Evolutionary conservation across 2,329 filamentous ascomycete species (phyloP).

Genomic region (Hypoxylon sp.): DNA sequence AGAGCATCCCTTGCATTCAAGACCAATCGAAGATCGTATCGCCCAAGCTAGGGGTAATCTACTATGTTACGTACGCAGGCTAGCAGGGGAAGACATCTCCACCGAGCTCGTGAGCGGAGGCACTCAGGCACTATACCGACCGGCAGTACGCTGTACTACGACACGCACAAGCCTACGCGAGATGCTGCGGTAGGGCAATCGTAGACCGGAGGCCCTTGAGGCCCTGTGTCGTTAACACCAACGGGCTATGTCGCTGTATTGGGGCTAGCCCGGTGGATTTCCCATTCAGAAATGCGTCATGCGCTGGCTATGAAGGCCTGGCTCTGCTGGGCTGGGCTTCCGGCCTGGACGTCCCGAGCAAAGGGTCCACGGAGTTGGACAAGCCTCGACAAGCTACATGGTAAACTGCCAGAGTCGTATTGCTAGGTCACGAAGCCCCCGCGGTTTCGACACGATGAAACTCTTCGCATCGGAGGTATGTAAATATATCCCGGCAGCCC

Average conservation of each 20-base stretch:
- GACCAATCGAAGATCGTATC: slow-evolving; percentile 14
- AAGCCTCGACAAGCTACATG: not conserved
- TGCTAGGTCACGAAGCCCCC: slow-evolving; percentile 20
- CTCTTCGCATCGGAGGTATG: slow-evolving; percentile 13
- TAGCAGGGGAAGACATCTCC: not conserved
- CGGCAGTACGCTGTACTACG: too few species aligned
- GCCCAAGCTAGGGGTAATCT: slow-evolving; percentile 17
- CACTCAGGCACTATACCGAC: too few species aligned
- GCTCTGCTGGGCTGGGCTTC: not conserved
- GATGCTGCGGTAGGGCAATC: not conserved
- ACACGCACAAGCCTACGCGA: not conserved
- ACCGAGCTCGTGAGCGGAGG: slow-evolving; percentile 1
- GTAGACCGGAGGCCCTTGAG: slow-evolving; percentile 2
- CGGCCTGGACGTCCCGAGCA: slow-evolving; percentile 11
- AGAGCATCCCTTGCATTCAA: slow-evolving; percentile 23
- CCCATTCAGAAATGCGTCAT: not conserved
- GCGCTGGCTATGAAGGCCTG: slow-evolving; percentile 2
- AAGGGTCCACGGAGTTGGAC: slow-evolving; percentile 13
- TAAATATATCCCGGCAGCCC: slow-evolving; percentile 10
- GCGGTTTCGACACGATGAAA: slow-evolving; percentile 29
- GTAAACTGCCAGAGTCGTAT: slow-evolving; percentile 26
- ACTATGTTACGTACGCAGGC: slow-evolving; percentile 24
- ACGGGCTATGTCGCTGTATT: slow-evolving; percentile 31
- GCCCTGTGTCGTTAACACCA: slow-evolving; percentile 10
- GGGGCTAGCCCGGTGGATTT: slow-evolving; percentile 28